phyloP scores from a whole-genome alignment of 2,329 filamentous ascomycete species.

The Colletotrichum spaethianum region DNA sequence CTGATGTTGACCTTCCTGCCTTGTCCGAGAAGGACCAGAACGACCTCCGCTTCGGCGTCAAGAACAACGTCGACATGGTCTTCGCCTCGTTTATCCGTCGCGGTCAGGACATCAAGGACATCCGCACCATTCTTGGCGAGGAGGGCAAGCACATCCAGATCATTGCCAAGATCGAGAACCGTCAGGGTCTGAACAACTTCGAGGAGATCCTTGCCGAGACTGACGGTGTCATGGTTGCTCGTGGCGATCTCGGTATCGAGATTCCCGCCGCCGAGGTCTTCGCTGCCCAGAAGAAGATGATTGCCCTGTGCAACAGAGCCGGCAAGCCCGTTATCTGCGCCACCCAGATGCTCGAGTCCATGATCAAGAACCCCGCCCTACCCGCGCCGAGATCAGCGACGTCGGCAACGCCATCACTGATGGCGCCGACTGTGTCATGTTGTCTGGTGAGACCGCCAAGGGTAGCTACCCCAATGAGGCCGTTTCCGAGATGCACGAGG shows the following conservation, averaged over 20 bases:
- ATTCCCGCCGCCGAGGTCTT: slow-evolving; percentile 99
- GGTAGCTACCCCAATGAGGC: slow-evolving; percentile 93
- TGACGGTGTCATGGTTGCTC: slow-evolving; percentile 99
- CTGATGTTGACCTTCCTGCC: slow-evolving; percentile 96
- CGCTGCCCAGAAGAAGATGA: slow-evolving; percentile 99
- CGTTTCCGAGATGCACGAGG: slow-evolving; percentile 98
- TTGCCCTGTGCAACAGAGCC: slow-evolving; percentile 99
- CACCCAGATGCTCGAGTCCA: slow-evolving; percentile 99
- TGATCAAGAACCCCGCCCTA: slow-evolving; percentile 99
- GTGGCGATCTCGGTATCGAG: slow-evolving; percentile 98
- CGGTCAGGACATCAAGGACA: slow-evolving; percentile 91
- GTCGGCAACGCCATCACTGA: slow-evolving; percentile 98
- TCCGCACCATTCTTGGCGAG: slow-evolving; percentile 90
- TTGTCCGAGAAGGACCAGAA: slow-evolving; percentile 98
- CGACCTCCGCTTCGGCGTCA: slow-evolving; percentile 94
- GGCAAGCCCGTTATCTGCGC: slow-evolving; percentile 99
- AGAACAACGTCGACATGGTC: slow-evolving; percentile 99
- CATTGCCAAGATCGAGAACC: slow-evolving; percentile 99
- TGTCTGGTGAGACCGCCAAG: slow-evolving; percentile 99
- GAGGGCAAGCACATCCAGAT: slow-evolving; percentile 98
- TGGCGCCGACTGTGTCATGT: slow-evolving; percentile 99
- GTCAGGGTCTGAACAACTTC: slow-evolving; percentile 99
- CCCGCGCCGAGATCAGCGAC: slow-evolving; percentile 97
- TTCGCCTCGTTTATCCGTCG: slow-evolving; percentile 99
- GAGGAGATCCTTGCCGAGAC: slow-evolving; percentile 95